Evolutionary conservation across 2,329 filamentous ascomycete genomes (phyloP).

Genomic region (Geosmithia putterillii): DNA sequence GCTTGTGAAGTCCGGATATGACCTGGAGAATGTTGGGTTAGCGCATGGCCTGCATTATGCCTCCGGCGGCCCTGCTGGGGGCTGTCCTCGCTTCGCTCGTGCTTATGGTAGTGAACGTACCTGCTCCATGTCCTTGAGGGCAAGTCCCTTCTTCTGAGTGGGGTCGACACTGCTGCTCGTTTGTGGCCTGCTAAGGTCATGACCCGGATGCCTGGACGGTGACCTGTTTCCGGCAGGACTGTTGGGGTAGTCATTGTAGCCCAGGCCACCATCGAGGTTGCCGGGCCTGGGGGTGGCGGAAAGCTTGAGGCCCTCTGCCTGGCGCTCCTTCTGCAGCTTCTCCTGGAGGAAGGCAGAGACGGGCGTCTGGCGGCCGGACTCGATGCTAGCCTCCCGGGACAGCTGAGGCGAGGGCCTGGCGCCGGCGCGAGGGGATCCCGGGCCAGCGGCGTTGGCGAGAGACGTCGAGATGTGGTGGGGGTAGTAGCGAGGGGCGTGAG

Average conservation of each 20-base stretch:
- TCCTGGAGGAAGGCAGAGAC: constrained; percentile 43
- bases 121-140: constrained; percentile 57
- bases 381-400: constrained; percentile 27
- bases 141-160: constrained; percentile 40
- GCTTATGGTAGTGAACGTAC: not conserved
- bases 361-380: constrained; percentile 24
- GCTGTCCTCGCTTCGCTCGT: no score
- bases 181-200: constrained; percentile 23
- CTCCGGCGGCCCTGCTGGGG: no score
- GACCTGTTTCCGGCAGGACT: not conserved
- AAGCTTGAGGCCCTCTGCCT: constrained; percentile 31
- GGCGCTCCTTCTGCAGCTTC: constrained; percentile 38
- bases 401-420: constrained; percentile 27
- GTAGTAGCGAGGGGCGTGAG: constrained; percentile 22
- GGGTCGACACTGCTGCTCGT: constrained; percentile 27
- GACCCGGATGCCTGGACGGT: constrained; percentile 3
- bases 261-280: constrained; percentile 13
- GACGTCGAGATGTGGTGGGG: constrained; percentile 27
- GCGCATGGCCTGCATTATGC: not conserved
- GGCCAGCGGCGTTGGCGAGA: constrained; percentile 19
- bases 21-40: constrained; percentile 29
- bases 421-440: constrained; percentile 20
- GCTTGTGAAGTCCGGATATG: constrained; percentile 57
- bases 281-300: not conserved
- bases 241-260: not conserved